phyloP scores from a whole-genome alignment of 2,329 filamentous ascomycete species.

The Sphaerulina musiva region DNA sequence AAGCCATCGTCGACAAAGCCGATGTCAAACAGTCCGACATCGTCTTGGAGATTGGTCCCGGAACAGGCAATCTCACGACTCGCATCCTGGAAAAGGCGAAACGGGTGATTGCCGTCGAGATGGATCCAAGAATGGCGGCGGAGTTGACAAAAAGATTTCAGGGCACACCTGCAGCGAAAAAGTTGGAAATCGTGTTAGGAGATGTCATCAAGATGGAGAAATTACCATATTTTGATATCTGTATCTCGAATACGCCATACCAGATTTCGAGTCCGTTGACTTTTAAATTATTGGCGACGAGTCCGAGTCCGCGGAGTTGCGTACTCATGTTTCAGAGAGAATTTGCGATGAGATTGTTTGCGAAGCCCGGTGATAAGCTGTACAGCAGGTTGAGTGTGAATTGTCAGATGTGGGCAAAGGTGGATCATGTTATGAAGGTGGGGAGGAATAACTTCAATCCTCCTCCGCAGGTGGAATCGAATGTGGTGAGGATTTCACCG shows the following conservation, averaged over 20 bases:
- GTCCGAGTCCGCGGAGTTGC: slow-evolving; percentile 72
- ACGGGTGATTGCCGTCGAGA: slow-evolving; percentile 76
- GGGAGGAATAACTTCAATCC: slow-evolving; percentile 95
- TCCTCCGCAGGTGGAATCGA: slow-evolving; percentile 85
- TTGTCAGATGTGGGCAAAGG: slow-evolving; percentile 81
- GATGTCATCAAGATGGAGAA: slow-evolving; percentile 84
- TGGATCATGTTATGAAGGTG: slow-evolving; percentile 77
- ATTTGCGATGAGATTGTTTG: slow-evolving; percentile 84
- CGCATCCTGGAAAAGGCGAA: slow-evolving; percentile 83
- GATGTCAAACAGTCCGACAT: slow-evolving; percentile 81
- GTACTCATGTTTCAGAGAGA: slow-evolving; percentile 97
- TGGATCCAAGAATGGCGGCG: slow-evolving; percentile 93
- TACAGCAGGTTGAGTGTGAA: slow-evolving; percentile 91
- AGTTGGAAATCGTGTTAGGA: slow-evolving; percentile 79
- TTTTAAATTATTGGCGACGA: slow-evolving; percentile 78
- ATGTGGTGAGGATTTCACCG: slow-evolving; percentile 81
- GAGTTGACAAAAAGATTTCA: slow-evolving; percentile 92
- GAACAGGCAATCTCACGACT: slow-evolving; percentile 82
- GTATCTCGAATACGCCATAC: slow-evolving; percentile 71
- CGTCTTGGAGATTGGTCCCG: slow-evolving; percentile 87
- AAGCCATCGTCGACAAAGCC: slow-evolving; percentile 78
- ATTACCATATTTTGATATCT: slow-evolving; percentile 71
- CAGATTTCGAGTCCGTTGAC: slow-evolving; percentile 85
- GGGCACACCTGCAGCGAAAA: slow-evolving; percentile 74
- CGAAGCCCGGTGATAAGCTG: slow-evolving; percentile 77